Evolutionary conservation across 2,329 filamentous ascomycete species (phyloP).

Genomic region (Fusarium falciforme): DNA sequence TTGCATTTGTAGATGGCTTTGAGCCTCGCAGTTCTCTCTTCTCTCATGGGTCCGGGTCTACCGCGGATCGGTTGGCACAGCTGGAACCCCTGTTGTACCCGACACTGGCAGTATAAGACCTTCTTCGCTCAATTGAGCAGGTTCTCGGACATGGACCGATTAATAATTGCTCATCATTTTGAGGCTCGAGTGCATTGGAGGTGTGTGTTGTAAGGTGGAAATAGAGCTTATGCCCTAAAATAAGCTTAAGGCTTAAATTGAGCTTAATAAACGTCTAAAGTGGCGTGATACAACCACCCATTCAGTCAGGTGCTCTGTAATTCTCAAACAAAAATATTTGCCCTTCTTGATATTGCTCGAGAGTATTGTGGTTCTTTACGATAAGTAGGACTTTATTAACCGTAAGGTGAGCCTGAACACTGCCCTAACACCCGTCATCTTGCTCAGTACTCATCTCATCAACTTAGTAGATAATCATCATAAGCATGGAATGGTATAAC

Average conservation of each 20-base stretch:
- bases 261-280: not conserved
- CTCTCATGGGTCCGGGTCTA: not conserved
- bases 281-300: not conserved
- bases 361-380: not conserved
- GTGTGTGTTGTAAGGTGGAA: not conserved
- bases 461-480: not conserved
- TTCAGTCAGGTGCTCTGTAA: not conserved
- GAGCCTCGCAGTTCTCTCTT: not conserved
- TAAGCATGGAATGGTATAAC: not conserved
- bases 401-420: not conserved
- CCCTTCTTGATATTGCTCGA: accelerated
- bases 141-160: not conserved
- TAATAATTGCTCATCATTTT: not conserved
- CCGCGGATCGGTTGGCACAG: not conserved
- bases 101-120: not conserved
- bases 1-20: not conserved
- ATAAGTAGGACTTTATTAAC: not conserved
- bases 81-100: not conserved
- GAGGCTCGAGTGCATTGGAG: not conserved
- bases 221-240: not conserved
- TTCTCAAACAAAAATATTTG: not conserved
- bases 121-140: not conserved
- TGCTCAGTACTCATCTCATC: not conserved
- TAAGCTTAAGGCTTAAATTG: not conserved
- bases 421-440: not conserved